Evolutionary conservation across 2,329 filamentous ascomycete species (phyloP).

Genomic region (Ambrosiella xylebori): DNA sequence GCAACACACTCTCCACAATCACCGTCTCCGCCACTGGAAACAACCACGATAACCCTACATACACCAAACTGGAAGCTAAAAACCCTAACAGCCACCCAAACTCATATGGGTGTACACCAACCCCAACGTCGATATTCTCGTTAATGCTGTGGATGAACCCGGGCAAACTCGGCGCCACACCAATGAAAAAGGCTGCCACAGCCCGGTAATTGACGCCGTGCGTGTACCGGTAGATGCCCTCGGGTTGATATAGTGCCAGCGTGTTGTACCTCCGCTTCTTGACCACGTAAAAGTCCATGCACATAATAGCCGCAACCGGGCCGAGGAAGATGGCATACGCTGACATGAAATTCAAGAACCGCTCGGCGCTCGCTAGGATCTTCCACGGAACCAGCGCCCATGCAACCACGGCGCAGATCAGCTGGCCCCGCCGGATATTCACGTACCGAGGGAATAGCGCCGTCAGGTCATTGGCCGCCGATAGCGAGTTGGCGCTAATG

Average conservation of each 20-base stretch:
- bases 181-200: conserved; percentile 24
- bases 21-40: background rate
- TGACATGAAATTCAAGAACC: conserved; percentile 17
- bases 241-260: conserved; percentile 23
- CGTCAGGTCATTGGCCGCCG: conserved; percentile 13
- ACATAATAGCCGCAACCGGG: conserved; percentile 18
- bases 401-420: conserved; percentile 11
- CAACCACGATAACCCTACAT: conserved; percentile 12
- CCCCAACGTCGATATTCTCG: conserved; percentile 1
- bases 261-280: conserved; percentile 18
- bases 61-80: conserved; percentile 13
- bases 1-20: background rate
- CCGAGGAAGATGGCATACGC: conserved; percentile 19
- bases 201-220: conserved; percentile 25
- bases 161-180: conserved; percentile 24
- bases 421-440: conserved; percentile 12
- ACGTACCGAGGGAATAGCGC: conserved; percentile 13
- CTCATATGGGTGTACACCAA: conserved; percentile 15
- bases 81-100: conserved; percentile 17
- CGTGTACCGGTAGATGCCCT: conserved; percentile 26
- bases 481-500: conserved; percentile 13
- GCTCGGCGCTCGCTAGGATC: conserved; percentile 15
- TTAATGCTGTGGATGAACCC: conserved; percentile 22
- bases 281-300: conserved; percentile 21
- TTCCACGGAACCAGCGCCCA: conserved; percentile 15